A percentile compares a stretch with the other conserved stretches of the same genome.
Conservation (phyloP, 2,329 filamentous ascomycete species). For the Botrytis galanthina region DNA sequence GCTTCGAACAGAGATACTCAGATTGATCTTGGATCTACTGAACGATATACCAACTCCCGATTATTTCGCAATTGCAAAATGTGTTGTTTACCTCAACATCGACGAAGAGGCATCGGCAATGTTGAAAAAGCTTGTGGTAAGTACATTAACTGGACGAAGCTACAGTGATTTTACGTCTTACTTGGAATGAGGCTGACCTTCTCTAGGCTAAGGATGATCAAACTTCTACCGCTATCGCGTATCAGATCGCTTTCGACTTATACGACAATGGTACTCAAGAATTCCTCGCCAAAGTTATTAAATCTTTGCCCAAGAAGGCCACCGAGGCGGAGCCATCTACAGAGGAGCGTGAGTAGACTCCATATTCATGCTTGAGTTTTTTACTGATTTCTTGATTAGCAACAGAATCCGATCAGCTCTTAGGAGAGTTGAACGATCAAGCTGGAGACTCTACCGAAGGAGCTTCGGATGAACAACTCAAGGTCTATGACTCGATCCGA, state of each 20-base stretch:
- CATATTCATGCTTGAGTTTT: too few relatives aligned
- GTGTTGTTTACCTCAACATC: slow-evolving; percentile 92
- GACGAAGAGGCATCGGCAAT: slow-evolving; percentile 87
- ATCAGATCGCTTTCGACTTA: slow-evolving; percentile 96
- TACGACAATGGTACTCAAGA: slow-evolving; percentile 99
- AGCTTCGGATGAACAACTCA: slow-evolving; percentile 52
- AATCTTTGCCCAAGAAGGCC: slow-evolving; percentile 63
- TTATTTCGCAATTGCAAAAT: slow-evolving; percentile 97
- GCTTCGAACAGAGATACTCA: slow-evolving; percentile 79
- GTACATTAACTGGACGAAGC: slow-evolving; percentile 8
- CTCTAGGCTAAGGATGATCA: slow-evolving; percentile 63
- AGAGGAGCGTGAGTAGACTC: slow-evolving; percentile 42
- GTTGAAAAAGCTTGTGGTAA: slow-evolving; percentile 70
- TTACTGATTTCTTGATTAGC: slow-evolving; percentile 18
- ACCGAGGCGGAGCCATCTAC: slow-evolving; percentile 41
- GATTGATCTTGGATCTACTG: slow-evolving; percentile 89
- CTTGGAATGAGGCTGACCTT: slow-evolving; percentile 8
- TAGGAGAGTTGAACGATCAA: slow-evolving; percentile 51
- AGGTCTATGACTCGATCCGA: slow-evolving; percentile 61
- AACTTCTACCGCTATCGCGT: slow-evolving; percentile 79
- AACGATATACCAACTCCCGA: slow-evolving; percentile 90
- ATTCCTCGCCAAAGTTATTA: slow-evolving; percentile 86
- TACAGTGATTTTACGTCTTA: slow-evolving; percentile 9
- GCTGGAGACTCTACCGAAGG: slow-evolving; percentile 36
- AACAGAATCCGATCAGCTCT: slow-evolving; percentile 52